These are phyloP conservation scores for Ophiosphaerella herpotricha DNA, from an alignment of 2,329 filamentous ascomycete species.

Conservation along the genomic window DNA sequence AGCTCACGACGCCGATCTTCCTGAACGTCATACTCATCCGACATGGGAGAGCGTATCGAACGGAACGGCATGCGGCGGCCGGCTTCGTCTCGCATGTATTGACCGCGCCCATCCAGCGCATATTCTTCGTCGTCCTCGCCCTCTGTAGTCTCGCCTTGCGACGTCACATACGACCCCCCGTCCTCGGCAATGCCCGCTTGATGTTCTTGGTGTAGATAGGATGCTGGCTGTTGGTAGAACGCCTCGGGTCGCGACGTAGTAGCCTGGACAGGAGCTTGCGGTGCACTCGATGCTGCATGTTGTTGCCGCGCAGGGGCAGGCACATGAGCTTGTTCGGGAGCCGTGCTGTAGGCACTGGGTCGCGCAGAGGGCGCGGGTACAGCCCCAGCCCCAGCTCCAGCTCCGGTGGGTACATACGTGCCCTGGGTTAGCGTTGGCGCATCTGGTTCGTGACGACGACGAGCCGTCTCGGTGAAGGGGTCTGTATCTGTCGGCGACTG, in stretches of 20 bases:
- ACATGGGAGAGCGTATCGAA: constrained; percentile 37
- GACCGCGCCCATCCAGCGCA: constrained; percentile 42
- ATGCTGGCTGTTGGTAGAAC: constrained; percentile 46
- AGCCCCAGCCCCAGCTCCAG: constrained; percentile 21
- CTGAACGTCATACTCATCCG: constrained; percentile 61
- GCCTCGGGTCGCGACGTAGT: constrained; percentile 41
- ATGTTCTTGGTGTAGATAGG: constrained; percentile 39
- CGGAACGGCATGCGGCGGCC: constrained; percentile 44
- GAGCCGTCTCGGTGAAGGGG: constrained; percentile 60
- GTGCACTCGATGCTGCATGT: constrained; percentile 25
- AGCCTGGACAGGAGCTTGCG: constrained; percentile 24
- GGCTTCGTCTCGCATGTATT: constrained; percentile 42
- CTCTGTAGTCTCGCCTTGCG: constrained; percentile 39
- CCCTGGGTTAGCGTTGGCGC: constrained; percentile 38
- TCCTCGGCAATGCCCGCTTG: constrained; percentile 36
- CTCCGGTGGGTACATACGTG: constrained; percentile 32
- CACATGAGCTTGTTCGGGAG: constrained; percentile 23
- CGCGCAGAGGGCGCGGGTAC: constrained; percentile 22
- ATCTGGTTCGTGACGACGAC: constrained; percentile 38
- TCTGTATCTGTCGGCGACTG: constrained; percentile 64
- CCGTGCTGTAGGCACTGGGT: constrained; percentile 19
- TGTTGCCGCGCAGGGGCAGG: constrained; percentile 35
- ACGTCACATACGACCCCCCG: constrained; percentile 43
- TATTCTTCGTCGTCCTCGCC: constrained; percentile 42
- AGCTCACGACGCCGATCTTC: constrained; percentile 56